phyloP scores from a whole-genome alignment of 257 asterid genomes.

The Coffea eugenioides region DNA sequence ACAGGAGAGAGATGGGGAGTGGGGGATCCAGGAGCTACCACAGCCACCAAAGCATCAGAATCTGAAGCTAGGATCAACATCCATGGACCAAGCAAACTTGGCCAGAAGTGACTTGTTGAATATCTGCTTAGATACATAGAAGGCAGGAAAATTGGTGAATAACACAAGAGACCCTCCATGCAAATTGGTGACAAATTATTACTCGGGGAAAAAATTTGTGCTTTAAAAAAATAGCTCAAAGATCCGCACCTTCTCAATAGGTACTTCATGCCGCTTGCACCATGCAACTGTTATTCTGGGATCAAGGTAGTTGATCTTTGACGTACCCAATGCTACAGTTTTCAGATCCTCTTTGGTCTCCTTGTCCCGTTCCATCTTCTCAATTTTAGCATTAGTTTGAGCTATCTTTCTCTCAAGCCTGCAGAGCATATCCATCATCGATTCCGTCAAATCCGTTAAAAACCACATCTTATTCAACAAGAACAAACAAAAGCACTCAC shows the following conservation, averaged over 20 bases:
- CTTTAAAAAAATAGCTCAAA: background rate
- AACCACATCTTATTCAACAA: background rate
- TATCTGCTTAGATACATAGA: conserved; percentile 47
- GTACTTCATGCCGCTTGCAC: conserved; percentile 99
- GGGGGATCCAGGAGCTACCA: background rate
- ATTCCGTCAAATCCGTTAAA: conserved; percentile 1
- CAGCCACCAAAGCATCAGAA: conserved; percentile 43
- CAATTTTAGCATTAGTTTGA: conserved; percentile 66
- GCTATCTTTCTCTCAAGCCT: conserved; percentile 84
- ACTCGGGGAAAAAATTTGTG: background rate
- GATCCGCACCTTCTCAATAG: conserved; percentile 80
- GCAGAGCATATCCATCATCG: conserved; percentile 28
- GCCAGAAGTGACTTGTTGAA: conserved; percentile 93
- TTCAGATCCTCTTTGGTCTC: conserved; percentile 81
- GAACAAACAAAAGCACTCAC: conserved; percentile 39
- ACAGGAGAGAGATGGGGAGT: background rate
- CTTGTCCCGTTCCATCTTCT: conserved; percentile 80
- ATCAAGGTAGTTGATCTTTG: conserved; percentile 98
- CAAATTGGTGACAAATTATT: background rate
- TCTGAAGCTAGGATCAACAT: conserved; percentile 84
- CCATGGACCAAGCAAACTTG: conserved; percentile 97
- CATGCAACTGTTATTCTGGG: conserved; percentile 98
- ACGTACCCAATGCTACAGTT: conserved; percentile 91
- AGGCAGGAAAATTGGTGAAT: background rate
- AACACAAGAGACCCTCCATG: background rate